Conservation (phyloP, 495 filamentous ascomycete genomes). For the Trichoderma orchidacearum region DNA sequence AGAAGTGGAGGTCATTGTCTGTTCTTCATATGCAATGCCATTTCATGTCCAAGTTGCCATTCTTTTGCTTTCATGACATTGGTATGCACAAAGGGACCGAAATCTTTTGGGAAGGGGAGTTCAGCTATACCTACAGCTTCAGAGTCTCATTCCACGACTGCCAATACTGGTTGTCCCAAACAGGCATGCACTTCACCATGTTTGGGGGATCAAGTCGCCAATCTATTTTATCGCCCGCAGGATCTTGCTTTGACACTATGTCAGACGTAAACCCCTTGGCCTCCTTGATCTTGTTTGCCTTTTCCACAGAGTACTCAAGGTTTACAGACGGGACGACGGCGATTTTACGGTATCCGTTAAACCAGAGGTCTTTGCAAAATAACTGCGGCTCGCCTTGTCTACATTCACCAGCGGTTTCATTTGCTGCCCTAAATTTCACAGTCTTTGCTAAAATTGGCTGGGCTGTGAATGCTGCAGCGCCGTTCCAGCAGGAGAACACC, state of each 20-base stretch:
- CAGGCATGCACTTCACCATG: background rate
- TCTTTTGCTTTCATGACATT: background rate
- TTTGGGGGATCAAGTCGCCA: background rate
- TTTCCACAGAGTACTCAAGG: slow-evolving; percentile 27
- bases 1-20: background rate
- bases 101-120: background rate
- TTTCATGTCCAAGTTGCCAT: background rate
- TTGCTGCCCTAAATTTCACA: slow-evolving; percentile 18
- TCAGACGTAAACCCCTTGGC: slow-evolving; percentile 17
- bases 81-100: background rate
- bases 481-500: slow-evolving; percentile 43
- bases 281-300: slow-evolving; percentile 22
- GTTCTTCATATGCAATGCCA: background rate
- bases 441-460: slow-evolving; percentile 15
- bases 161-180: background rate
- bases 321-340: slow-evolving; percentile 36
- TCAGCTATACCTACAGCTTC: background rate
- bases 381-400: slow-evolving; percentile 31
- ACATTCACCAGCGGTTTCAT: slow-evolving; percentile 22
- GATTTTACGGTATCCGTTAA: slow-evolving; percentile 27
- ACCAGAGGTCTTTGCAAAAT: slow-evolving; percentile 38
- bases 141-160: background rate
- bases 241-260: background rate
- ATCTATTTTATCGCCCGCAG: background rate
- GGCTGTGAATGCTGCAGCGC: slow-evolving; percentile 19